Base-by-base conservation (phyloP, 345 rosid species). In the Brassica incana region DNA sequence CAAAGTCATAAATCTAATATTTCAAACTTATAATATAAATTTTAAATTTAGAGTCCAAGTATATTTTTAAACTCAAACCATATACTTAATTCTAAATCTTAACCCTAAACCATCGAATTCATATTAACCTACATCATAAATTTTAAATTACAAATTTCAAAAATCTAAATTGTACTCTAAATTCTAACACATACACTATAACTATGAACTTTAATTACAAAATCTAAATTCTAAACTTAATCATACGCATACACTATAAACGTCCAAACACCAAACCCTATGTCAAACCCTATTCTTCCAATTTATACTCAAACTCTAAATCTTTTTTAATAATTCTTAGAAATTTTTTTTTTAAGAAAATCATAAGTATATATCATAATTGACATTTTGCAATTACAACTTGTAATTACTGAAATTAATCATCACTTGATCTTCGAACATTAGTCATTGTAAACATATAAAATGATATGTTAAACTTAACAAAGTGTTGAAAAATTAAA, bases 11-110 rank as follows among this genome's bases (percentile, higher is more conserved):
- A 32, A 32, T 5, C 35, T 32, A 32, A 32, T 32, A 4, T 32
- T 32, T 32, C 35, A 32, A 32, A 32, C 35, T 32, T 32, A 32
- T 32, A 32, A 4, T 32, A 32, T 95, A 84, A 90, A 36, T 36
- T 36, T 36, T 36, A 36, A 7, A 36, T 7, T 36, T 8, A 32
- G 40, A 36, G 9, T 36, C 40, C 9, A 36, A 36, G 9, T 5
- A 33, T 33, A 6, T 36, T 36, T 0, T 36, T 6, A 36, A 36
- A 36, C 8, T 36, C 40, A 36, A 36, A 36, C 40, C 40, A 36
- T 36, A 6, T 36, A 8, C 8, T 36, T 36, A 36, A 8, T 36
- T 36, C 8, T 6, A 6, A 36, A 36, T 36, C 40, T 36, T 36
- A 36, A 36, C 8, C 40, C 40, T 36, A 36, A 36, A 36, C 40